Percentiles rank a stretch among this genome's conserved stretches.
These are phyloP conservation scores for Nicotiana undulata DNA, from an alignment of 257 asterid species.

Conservation along the genomic window DNA sequence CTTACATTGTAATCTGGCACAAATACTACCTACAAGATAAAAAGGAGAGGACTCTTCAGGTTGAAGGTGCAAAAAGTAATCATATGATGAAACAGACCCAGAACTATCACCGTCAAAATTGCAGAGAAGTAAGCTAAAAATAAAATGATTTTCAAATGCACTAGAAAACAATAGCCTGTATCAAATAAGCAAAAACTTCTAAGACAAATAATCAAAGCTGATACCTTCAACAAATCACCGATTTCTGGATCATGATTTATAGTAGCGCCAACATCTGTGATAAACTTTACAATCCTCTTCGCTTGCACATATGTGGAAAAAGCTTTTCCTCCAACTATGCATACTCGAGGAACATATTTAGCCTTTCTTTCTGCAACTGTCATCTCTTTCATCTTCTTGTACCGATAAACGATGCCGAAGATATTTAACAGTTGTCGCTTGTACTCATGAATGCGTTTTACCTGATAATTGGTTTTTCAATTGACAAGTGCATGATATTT, in stretches of 20 bases:
- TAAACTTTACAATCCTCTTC: constrained; percentile 51
- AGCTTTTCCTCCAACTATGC: constrained; percentile 61
- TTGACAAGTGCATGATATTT: background rate
- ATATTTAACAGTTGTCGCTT: constrained; percentile 50
- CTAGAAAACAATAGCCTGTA: background rate
- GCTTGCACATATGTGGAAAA: constrained; percentile 55
- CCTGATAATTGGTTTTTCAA: constrained; percentile 26
- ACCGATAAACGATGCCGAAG: constrained; percentile 49
- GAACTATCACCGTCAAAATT: background rate
- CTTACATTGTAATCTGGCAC: constrained; percentile 87
- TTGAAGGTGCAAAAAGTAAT: background rate
- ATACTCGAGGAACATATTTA: constrained; percentile 51
- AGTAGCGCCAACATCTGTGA: constrained; percentile 53
- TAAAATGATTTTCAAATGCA: background rate
- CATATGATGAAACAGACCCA: background rate
- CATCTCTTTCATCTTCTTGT: constrained; percentile 54
- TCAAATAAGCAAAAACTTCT: background rate
- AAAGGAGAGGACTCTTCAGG: background rate
- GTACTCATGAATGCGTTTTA: constrained; percentile 57
- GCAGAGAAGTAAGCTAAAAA: background rate
- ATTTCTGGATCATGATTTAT: constrained; percentile 54
- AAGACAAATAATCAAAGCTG: constrained; percentile 1
- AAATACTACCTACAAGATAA: constrained; percentile 48
- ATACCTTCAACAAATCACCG: constrained; percentile 50
- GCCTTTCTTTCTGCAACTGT: constrained; percentile 33